Evolutionary conservation across 495 filamentous ascomycete species (phyloP).

Genomic region (Durotheca rogersii): DNA sequence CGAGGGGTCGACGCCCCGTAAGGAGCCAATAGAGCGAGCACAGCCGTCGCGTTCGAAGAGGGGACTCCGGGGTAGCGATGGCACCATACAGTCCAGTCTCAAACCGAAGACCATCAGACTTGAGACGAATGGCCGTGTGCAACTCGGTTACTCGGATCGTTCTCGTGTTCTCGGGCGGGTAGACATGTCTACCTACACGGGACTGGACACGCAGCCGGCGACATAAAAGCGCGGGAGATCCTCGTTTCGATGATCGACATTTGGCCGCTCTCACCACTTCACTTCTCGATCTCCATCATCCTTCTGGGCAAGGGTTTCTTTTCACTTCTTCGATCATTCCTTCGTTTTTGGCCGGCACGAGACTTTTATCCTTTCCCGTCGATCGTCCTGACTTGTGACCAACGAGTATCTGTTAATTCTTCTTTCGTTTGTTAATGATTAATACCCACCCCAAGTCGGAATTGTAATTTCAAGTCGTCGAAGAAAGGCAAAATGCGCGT

Average conservation of each 20-base stretch:
- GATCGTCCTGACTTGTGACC: conserved; percentile 6
- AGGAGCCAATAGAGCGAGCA: conserved; percentile 13
- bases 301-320: conserved; percentile 22
- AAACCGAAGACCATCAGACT: conserved; percentile 15
- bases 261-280: conserved; percentile 16
- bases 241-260: conserved; percentile 24
- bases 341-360: conserved; percentile 21
- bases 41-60: conserved; percentile 2
- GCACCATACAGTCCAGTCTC: conserved; percentile 2
- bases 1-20: background rate
- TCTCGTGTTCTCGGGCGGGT: conserved; percentile 1
- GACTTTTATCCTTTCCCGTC: conserved; percentile 15
- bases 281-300: conserved; percentile 18
- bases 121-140: conserved; percentile 21
- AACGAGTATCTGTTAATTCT: conserved; percentile 5
- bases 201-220: background rate
- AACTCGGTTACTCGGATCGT: conserved; percentile 8
- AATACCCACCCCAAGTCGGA: background rate
- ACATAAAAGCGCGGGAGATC: conserved; percentile 22
- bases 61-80: conserved; percentile 1
- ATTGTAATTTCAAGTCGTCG: background rate
- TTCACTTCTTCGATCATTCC: conserved; percentile 8
- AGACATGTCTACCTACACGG: background rate
- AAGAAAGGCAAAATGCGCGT: conserved; percentile 23
- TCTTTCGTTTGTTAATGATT: conserved; percentile 2